Percentiles rank a stretch among this genome's conserved stretches.
phyloP scores from a whole-genome alignment of 1,139 yeast genomes.

The Pichia sp. region DNA sequence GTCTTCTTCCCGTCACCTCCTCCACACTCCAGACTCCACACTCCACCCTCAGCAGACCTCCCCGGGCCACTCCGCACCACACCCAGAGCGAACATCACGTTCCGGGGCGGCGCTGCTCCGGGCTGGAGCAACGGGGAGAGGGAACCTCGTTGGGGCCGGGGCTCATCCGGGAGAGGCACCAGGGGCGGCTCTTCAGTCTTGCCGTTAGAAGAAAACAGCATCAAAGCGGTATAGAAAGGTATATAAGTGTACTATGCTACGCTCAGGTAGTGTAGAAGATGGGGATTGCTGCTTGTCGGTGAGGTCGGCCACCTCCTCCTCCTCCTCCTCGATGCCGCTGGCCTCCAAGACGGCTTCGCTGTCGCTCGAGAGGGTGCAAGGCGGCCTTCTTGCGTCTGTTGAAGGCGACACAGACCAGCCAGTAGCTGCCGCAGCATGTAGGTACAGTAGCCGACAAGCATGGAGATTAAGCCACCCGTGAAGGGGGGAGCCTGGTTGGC shows the following conservation, averaged over 20 bases:
- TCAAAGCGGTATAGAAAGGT: background rate
- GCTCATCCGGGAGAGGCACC: too few relatives aligned
- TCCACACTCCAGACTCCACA: background rate
- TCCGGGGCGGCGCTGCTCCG: constrained; percentile 4
- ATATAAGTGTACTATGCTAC: too few relatives aligned
- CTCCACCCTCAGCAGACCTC: background rate
- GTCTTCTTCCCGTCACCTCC: too few relatives aligned
- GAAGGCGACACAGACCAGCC: constrained; percentile 30
- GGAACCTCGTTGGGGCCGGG: too few relatives aligned
- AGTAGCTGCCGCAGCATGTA: constrained; percentile 33
- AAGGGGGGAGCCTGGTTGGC: constrained; percentile 21
- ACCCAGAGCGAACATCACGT: background rate
- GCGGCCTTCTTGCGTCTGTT: constrained; percentile 18
- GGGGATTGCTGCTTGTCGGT: constrained; percentile 49
- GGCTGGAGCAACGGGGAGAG: background rate
- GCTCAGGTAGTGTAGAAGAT: constrained; percentile 10
- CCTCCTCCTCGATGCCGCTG: constrained; percentile 25
- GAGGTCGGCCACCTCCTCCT: constrained; percentile 55
- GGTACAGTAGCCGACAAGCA: constrained; percentile 33
- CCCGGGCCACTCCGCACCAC: background rate
- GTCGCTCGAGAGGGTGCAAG: constrained; percentile 1
- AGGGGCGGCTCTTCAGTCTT: too few relatives aligned
- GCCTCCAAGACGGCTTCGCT: constrained; percentile 31
- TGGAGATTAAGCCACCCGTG: constrained; percentile 32
- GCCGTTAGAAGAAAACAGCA: background rate